Base-by-base conservation (phyloP, 2,329 filamentous ascomycete genomes). In the Mycogone perniciosa region DNA sequence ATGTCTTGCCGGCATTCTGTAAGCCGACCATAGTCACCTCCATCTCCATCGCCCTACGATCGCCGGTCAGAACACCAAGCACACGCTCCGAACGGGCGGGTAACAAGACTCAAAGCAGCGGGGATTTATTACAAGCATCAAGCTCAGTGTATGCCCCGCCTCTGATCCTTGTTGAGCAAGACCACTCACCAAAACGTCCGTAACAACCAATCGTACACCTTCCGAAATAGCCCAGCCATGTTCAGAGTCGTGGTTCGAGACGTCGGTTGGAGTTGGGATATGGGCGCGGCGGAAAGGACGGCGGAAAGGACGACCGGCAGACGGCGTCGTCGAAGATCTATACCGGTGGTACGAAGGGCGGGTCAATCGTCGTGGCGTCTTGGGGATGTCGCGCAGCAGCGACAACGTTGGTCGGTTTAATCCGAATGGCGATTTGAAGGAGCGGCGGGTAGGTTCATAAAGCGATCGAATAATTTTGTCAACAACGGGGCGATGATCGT, bases 21-120 rank as follows among this genome's bases (percentile, higher is more conserved):
- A 99, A 76, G 27, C 93, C 93, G 68, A 99, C 92, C 86, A 99
- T 95, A 61, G 93, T 97, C 67, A 99, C 92, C 73, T 99, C 93
- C 91, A 99, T 96, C 76, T 99, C 93, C 59, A 91, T 95, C 60
- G 92, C 90, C 93, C 92, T 96, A 59, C 10, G 31, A 43, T 44
- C 43, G 31, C 35, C 33, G 13, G 44, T 49, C 46, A 57, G 48
- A 53, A 41, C 10, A 44, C 44, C 37, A 52, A 44, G 30, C 51
- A 40, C 46, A 50, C 33, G 46, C 31, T 43, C 48, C 56, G 40
- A 46, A 50, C 50, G 38, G 46, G 7, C 20, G 30, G 35, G 34
- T 37, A 10, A 29, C 27, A 11, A 37, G 34, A 26, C 35, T n/a
- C 20, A 10, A 20, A 27, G 30, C 30, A 6, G 41, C 50, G 7